phyloP scores from a whole-genome alignment of 208 protist species.

The Naegleria gruberi region DNA sequence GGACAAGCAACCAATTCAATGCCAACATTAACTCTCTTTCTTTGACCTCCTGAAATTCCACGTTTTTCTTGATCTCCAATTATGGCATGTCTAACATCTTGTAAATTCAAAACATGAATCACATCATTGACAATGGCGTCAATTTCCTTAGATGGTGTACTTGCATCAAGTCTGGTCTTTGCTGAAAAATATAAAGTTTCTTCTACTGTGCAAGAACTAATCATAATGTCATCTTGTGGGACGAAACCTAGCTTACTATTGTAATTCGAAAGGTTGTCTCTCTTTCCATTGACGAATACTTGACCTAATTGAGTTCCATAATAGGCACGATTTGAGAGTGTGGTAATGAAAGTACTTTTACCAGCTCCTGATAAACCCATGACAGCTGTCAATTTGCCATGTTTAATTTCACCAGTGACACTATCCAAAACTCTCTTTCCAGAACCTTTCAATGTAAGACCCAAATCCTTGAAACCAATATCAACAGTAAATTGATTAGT shows the following conservation, averaged over 20 bases:
- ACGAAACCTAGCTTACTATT: conserved; percentile 25
- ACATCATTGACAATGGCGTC: conserved; percentile 22
- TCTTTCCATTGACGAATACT: conserved; percentile 22
- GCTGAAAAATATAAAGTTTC: background rate
- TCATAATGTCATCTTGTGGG: conserved; percentile 36
- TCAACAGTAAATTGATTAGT: background rate
- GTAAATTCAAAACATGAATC: conserved; percentile 1
- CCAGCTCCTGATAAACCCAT: conserved; percentile 31
- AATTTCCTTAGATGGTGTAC: background rate
- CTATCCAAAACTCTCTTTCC: conserved; percentile 26
- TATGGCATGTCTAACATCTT: background rate
- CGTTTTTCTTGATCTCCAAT: background rate
- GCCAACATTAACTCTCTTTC: conserved; percentile 35
- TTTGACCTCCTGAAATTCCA: conserved; percentile 21
- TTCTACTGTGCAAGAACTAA: background rate
- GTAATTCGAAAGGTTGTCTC: background rate
- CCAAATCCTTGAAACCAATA: conserved; percentile 14
- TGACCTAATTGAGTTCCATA: conserved; percentile 12
- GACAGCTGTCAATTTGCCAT: conserved; percentile 26
- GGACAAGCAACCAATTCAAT: conserved; percentile 46
- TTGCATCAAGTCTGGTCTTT: background rate
- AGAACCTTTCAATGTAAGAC: background rate
- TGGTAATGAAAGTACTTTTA: conserved; percentile 29
- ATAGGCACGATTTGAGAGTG: background rate
- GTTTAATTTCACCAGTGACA: conserved; percentile 17